These are phyloP conservation scores for Grosmannia huntii DNA, from an alignment of 2,329 filamentous ascomycete species.

Conservation along the genomic window DNA sequence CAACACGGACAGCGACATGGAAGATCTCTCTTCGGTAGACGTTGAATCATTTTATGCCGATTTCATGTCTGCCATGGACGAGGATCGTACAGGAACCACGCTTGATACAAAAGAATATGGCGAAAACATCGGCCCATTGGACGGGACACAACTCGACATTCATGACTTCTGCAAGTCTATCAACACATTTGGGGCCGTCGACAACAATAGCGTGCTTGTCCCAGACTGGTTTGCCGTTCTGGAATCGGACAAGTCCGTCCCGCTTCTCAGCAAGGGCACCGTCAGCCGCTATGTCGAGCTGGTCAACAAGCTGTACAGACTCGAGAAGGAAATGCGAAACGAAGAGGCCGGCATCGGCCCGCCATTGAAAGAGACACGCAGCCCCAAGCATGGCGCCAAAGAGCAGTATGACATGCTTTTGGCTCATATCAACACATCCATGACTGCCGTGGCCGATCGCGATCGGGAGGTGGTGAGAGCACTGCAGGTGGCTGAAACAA, in stretches of 20 bases:
- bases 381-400: no score
- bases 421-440: neutral
- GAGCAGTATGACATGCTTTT: neutral
- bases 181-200: neutral
- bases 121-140: neutral
- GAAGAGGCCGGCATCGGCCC: neutral
- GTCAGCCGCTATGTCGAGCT: slow-evolving; percentile 2
- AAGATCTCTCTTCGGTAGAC: neutral
- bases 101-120: neutral
- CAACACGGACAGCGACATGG: neutral
- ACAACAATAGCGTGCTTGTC: neutral
- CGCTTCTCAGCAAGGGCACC: neutral
- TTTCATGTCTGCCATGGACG: neutral
- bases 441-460: neutral
- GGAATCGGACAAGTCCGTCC: neutral
- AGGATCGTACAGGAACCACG: neutral
- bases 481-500: neutral
- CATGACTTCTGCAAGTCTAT: neutral
- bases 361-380: no score
- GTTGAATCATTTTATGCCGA: no score
- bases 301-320: slow-evolving; percentile 1
- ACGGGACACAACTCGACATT: neutral
- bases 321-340: neutral
- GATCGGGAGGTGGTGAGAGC: neutral
- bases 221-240: slow-evolving; percentile 3